These are phyloP conservation scores for Ophiostoma novo-ulmi DNA, from an alignment of 2,329 filamentous ascomycete genomes.

Conservation along the genomic window DNA sequence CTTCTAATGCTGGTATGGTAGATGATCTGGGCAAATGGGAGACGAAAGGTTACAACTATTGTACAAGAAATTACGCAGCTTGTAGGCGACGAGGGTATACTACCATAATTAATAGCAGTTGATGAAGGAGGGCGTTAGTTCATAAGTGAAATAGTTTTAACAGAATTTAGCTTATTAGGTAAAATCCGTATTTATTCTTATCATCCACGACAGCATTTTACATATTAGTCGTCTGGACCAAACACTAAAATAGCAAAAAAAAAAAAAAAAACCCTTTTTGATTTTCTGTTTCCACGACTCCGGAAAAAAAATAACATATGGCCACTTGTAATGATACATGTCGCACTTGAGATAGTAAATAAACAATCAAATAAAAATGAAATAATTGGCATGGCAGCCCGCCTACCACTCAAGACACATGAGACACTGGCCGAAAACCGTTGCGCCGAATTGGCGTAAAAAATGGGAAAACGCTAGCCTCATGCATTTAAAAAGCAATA, in stretches of 20 bases:
- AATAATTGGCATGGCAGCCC: neutral
- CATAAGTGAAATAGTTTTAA: neutral
- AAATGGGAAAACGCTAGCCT: neutral
- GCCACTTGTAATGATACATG: slow-evolving; percentile 3
- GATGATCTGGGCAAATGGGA: neutral
- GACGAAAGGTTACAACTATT: no score
- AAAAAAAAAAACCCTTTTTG: neutral
- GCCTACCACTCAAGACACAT: neutral
- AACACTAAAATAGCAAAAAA: neutral
- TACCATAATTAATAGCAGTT: neutral
- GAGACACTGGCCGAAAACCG: neutral
- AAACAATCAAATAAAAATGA: slow-evolving; percentile 10
- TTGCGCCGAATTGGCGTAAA: neutral
- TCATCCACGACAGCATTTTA: neutral
- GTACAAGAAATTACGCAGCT: no score
- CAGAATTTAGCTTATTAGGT: neutral
- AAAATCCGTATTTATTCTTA: neutral
- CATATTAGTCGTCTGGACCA: neutral
- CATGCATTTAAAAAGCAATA: neutral
- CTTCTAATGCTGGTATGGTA: neutral
- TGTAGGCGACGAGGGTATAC: neutral
- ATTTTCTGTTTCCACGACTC: slow-evolving; percentile 13
- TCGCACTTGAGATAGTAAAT: neutral
- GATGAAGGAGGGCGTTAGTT: neutral
- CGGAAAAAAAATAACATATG: neutral